Evolutionary conservation across 2,329 filamentous ascomycete genomes (phyloP).

Genomic region (Penicillium brevicompactum): DNA sequence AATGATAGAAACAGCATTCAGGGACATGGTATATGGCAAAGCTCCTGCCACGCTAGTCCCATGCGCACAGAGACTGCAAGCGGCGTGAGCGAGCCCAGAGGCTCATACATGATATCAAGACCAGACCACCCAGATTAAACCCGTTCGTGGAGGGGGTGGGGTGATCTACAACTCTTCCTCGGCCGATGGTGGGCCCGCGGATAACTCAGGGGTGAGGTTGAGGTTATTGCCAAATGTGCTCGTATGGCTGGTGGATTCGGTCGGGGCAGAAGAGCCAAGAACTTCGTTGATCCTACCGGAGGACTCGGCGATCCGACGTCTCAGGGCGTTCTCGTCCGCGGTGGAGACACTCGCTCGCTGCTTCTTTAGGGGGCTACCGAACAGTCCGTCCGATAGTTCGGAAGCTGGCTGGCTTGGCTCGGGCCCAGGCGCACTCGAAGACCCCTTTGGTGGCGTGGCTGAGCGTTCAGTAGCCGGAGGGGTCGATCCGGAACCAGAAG

Average conservation of each 20-base stretch:
- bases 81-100: neutral
- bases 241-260: constrained; percentile 9
- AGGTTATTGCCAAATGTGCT: constrained; percentile 21
- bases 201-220: constrained; percentile 5
- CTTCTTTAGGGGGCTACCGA: constrained; percentile 52
- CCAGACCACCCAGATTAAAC: neutral
- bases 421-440: constrained; percentile 16
- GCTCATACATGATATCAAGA: neutral
- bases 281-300: constrained; percentile 43
- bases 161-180: constrained; percentile 35
- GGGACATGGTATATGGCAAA: neutral
- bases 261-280: constrained; percentile 26
- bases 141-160: neutral
- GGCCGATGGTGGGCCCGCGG: constrained; percentile 16
- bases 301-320: constrained; percentile 43
- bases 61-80: neutral
- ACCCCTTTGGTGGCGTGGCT: constrained; percentile 37
- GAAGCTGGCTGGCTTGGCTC: constrained; percentile 25
- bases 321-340: constrained; percentile 43
- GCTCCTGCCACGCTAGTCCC: neutral
- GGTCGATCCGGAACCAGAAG: constrained; percentile 39
- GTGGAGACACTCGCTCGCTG: constrained; percentile 49
- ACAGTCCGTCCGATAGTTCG: constrained; percentile 36
- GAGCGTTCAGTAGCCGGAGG: constrained; percentile 38
- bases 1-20: constrained; percentile 15